Evolutionary conservation across 306 rosid genomes (phyloP).

Genomic region (Acacia confusa): DNA sequence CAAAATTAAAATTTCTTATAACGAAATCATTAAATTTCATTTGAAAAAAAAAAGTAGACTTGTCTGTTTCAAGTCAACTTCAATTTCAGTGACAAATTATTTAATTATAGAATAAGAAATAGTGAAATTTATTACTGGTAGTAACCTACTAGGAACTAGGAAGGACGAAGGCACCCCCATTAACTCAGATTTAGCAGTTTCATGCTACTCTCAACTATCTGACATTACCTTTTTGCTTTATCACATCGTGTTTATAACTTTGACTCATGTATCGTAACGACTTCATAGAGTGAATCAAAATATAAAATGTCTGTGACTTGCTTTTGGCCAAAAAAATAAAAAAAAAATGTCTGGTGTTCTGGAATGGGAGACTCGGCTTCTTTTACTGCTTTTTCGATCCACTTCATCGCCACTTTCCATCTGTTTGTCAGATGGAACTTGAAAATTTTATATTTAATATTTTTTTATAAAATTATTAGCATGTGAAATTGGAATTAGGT

Average conservation of each 20-base stretch:
- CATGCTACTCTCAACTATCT: not conserved
- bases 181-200: not conserved
- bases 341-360: too few species aligned
- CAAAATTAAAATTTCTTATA: too few species aligned
- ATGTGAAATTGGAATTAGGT: too few species aligned
- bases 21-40: too few species aligned
- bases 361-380: not conserved
- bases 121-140: not conserved
- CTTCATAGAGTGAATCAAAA: not conserved
- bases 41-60: not conserved
- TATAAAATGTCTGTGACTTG: too few species aligned
- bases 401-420: not conserved
- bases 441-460: too few species aligned
- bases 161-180: not conserved
- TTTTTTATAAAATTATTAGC: too few species aligned
- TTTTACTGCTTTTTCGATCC: not conserved
- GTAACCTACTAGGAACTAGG: not conserved
- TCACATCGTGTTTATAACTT: not conserved
- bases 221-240: constrained; percentile 1
- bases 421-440: not conserved
- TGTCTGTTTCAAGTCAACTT: not conserved
- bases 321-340: too few species aligned
- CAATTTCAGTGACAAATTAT: constrained; percentile 12
- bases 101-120: not conserved
- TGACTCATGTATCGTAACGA: not conserved